These are phyloP conservation scores for Daldinia bambusicola DNA, from an alignment of 495 filamentous ascomycete species.

Conservation along the genomic window DNA sequence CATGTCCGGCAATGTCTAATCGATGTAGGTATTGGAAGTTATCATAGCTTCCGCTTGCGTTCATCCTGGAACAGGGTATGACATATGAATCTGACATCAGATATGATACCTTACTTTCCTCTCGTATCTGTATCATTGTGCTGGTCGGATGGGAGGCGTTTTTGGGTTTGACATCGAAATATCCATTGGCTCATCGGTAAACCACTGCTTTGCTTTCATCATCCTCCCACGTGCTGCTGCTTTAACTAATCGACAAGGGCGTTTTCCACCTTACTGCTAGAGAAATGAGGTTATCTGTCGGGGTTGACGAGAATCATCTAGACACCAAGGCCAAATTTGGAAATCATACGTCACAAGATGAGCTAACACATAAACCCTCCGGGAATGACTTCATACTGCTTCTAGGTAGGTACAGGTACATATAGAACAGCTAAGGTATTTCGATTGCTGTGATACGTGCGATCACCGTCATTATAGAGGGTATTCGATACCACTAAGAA, in stretches of 20 bases:
- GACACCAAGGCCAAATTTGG: conserved; percentile 15
- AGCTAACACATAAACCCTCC: conserved; percentile 10
- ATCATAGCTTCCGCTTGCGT: conserved; percentile 12
- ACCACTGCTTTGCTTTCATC: background rate
- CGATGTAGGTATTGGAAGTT: background rate
- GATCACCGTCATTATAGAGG: background rate
- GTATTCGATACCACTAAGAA: background rate
- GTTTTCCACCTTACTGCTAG: too few relatives aligned
- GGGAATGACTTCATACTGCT: conserved; percentile 23
- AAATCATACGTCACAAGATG: conserved; percentile 33
- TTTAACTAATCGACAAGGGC: conserved; percentile 4
- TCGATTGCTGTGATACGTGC: background rate
- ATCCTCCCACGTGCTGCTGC: conserved; percentile 3
- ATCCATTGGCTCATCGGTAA: conserved; percentile 14
- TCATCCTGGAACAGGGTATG: conserved; percentile 20
- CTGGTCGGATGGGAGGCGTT: conserved; percentile 14
- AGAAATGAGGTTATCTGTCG: background rate
- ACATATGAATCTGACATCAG: conserved; percentile 44
- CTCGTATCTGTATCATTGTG: conserved; percentile 11
- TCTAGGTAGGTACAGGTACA: background rate
- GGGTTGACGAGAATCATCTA: conserved; percentile 19
- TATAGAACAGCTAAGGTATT: background rate
- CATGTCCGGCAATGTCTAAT: background rate
- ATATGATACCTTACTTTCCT: conserved; percentile 18
- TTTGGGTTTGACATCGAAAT: conserved; percentile 13